These are phyloP conservation scores for Gloeostereum incarnatum DNA, from an alignment of 768 basidiomycete species.

Conservation along the genomic window DNA sequence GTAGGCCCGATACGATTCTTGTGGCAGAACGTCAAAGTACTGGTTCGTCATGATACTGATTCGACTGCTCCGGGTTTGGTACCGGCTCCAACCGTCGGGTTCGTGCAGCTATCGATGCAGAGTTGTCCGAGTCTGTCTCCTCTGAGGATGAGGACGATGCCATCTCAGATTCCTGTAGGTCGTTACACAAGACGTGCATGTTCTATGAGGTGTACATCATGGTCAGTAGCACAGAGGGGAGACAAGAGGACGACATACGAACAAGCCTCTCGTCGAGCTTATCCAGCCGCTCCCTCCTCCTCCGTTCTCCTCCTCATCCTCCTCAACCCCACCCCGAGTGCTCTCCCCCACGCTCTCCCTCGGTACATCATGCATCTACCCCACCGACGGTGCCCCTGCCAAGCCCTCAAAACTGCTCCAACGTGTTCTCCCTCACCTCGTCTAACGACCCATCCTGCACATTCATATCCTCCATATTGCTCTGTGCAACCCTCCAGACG, in stretches of 20 bases:
- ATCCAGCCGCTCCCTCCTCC: conserved; percentile 33
- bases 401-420: conserved; percentile 49
- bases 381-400: conserved; percentile 78
- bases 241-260: conserved; percentile 34
- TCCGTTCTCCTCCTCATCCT: conserved; percentile 23
- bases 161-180: neutral
- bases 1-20: no score
- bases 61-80: no score
- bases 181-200: neutral
- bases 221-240: neutral
- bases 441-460: conserved; percentile 73
- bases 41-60: no score
- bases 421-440: conserved; percentile 45
- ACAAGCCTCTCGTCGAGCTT: conserved; percentile 60
- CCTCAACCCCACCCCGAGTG: conserved; percentile 42
- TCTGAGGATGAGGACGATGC: no score
- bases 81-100: no score
- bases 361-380: conserved; percentile 79
- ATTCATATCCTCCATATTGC: conserved; percentile 95
- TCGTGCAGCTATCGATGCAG: no score
- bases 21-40: no score
- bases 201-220: neutral
- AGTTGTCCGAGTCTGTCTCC: no score
- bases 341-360: conserved; percentile 55
- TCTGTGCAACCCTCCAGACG: conserved; percentile 80